phyloP scores from a whole-genome alignment of 2,329 filamentous ascomycete genomes.

The Alternaria triticimaculans region DNA sequence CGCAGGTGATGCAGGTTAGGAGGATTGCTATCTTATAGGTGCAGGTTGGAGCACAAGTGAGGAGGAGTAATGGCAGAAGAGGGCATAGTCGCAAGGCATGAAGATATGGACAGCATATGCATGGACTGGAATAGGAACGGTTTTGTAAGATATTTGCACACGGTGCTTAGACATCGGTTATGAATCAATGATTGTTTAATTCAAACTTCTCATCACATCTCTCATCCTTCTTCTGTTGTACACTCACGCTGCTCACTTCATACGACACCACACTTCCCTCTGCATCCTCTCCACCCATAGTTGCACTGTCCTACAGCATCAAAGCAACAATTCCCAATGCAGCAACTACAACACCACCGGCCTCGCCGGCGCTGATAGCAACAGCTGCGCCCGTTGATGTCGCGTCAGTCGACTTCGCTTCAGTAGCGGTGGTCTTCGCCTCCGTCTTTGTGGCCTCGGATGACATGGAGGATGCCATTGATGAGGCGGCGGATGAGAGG shows the following conservation, averaged over 20 bases:
- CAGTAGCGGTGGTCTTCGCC: neutral
- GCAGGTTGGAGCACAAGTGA: neutral
- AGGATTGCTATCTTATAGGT: slow-evolving; percentile 39
- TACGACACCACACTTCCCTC: too few species aligned
- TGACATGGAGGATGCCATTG: neutral
- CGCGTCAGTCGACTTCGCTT: too few species aligned
- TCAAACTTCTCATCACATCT: neutral
- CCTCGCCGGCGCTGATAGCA: neutral
- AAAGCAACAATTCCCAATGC: slow-evolving; percentile 17
- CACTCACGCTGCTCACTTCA: neutral
- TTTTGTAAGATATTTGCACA: neutral
- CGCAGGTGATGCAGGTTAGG: slow-evolving; percentile 40
- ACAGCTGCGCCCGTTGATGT: neutral
- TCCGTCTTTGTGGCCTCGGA: neutral
- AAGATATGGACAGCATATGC: neutral
- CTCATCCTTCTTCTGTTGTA: neutral
- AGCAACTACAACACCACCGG: slow-evolving; percentile 7
- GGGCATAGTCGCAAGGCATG: neutral
- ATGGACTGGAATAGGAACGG: neutral
- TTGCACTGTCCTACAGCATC: neutral
- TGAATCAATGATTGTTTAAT: neutral
- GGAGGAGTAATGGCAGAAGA: neutral
- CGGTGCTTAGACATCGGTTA: neutral
- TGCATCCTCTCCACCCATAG: too few species aligned
- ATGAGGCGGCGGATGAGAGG: neutral